phyloP scores from a whole-genome alignment of 768 basidiomycete genomes.

The Tricholoma matsutake region DNA sequence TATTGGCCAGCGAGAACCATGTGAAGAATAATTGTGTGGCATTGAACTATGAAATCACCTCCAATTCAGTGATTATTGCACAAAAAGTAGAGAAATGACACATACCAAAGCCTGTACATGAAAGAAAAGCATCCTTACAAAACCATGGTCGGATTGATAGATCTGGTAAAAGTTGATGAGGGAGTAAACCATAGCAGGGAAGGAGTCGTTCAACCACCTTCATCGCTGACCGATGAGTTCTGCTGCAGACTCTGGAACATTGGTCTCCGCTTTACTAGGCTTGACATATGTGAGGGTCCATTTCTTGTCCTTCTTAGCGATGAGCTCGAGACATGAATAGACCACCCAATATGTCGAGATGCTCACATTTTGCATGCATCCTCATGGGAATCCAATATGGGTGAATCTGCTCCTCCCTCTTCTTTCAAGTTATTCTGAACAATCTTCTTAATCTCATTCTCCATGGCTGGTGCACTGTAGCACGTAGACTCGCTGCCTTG shows the following conservation, averaged over 20 bases:
- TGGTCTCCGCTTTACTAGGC: constrained; percentile 92
- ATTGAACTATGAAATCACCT: constrained; percentile 62
- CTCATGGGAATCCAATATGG: too few relatives aligned
- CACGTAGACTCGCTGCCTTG: too few relatives aligned
- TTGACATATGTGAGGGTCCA: constrained; percentile 94
- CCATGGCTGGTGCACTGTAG: too few relatives aligned
- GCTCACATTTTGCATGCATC: too few relatives aligned
- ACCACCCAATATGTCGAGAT: too few relatives aligned
- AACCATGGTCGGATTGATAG: constrained; percentile 82
- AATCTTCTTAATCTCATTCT: too few relatives aligned
- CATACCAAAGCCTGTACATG: constrained; percentile 84
- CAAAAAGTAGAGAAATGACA: constrained; percentile 21
- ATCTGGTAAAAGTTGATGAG: constrained; percentile 88
- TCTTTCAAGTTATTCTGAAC: too few relatives aligned
- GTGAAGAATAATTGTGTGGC: constrained; percentile 80
- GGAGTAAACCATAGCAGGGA: constrained; percentile 89
- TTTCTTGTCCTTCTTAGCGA: constrained; percentile 80
- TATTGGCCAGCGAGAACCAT: constrained; percentile 90
- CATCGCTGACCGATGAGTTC: constrained; percentile 95
- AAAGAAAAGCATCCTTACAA: constrained; percentile 93
- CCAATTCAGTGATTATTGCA: too few relatives aligned
- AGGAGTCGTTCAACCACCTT: constrained; percentile 96
- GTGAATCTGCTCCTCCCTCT: too few relatives aligned
- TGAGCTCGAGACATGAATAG: constrained; percentile 80
- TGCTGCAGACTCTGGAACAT: constrained; percentile 87